Evolutionary conservation across 2,329 filamentous ascomycete species (phyloP).

Genomic region (Myotisia sp.): DNA sequence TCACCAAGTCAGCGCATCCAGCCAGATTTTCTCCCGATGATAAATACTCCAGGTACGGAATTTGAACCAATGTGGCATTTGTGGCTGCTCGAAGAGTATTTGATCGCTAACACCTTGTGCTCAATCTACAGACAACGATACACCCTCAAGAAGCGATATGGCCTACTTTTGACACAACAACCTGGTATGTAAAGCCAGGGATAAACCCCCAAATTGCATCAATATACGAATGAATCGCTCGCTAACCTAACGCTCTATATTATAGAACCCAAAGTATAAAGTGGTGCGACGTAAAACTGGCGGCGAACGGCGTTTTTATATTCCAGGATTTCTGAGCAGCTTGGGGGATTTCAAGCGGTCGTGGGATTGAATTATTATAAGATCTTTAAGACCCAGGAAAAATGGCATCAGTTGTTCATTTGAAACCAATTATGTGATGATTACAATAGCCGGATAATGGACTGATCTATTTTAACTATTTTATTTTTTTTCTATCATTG

Average conservation of each 20-base stretch:
- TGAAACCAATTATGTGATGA: too few species aligned
- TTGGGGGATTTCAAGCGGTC: constrained; percentile 3
- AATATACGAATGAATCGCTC: not conserved
- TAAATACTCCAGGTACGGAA: constrained; percentile 67
- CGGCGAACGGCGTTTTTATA: constrained; percentile 12
- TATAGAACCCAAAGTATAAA: constrained; percentile 21
- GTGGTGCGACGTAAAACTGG: constrained; percentile 9
- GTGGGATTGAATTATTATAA: too few species aligned
- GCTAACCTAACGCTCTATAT: constrained; percentile 9
- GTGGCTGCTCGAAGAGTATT: too few species aligned
- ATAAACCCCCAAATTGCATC: not conserved
- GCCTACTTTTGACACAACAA: constrained; percentile 72
- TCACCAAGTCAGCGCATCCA: constrained; percentile 92
- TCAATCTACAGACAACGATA: constrained; percentile 61
- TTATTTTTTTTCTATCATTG: too few species aligned
- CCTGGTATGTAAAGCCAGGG: constrained; percentile 27
- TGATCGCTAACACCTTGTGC: constrained; percentile 1
- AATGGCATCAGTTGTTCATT: too few species aligned
- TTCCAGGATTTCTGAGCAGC: too few species aligned
- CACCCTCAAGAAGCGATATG: constrained; percentile 86
- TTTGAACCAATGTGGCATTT: too few species aligned
- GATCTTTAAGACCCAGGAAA: too few species aligned
- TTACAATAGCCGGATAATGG: too few species aligned
- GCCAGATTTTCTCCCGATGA: constrained; percentile 96
- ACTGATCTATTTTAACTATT: too few species aligned